These are phyloP conservation scores for Aspergillus kassunensis DNA, from an alignment of 495 filamentous ascomycete species.

Conservation along the genomic window DNA sequence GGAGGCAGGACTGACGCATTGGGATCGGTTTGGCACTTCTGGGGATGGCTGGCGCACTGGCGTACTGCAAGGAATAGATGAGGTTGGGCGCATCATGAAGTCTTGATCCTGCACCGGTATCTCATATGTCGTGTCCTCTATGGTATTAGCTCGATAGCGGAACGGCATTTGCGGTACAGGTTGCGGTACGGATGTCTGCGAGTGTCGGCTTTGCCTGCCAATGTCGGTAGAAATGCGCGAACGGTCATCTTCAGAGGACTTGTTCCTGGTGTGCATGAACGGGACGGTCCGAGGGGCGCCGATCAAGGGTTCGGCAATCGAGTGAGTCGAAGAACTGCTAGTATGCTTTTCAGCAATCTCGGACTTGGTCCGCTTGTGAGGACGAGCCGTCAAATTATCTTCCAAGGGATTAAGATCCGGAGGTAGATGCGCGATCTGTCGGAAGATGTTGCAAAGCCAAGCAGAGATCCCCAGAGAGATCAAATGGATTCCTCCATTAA, in stretches of 20 bases:
- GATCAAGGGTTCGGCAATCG: slow-evolving; percentile 53
- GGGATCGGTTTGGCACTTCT: slow-evolving; percentile 24
- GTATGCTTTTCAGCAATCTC: slow-evolving; percentile 55
- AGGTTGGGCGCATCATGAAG: slow-evolving; percentile 21
- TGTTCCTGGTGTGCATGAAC: slow-evolving; percentile 68
- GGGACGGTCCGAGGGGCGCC: slow-evolving; percentile 59
- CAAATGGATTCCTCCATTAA: slow-evolving; percentile 62
- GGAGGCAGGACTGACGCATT: slow-evolving; percentile 42
- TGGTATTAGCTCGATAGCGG: slow-evolving; percentile 19
- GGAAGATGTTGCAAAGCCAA: slow-evolving; percentile 71
- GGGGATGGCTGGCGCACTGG: slow-evolving; percentile 31
- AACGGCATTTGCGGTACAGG: slow-evolving; percentile 34
- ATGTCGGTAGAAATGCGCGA: slow-evolving; percentile 2
- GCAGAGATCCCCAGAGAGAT: slow-evolving; percentile 65
- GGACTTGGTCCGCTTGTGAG: slow-evolving; percentile 72
- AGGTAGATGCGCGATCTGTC: slow-evolving; percentile 71
- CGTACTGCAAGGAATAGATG: slow-evolving; percentile 20
- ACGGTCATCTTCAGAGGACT: slow-evolving; percentile 47
- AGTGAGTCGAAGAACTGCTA: slow-evolving; percentile 48
- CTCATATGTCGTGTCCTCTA: slow-evolving; percentile 26
- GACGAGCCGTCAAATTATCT: slow-evolving; percentile 74
- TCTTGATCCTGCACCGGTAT: slow-evolving; percentile 24
- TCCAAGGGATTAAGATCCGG: slow-evolving; percentile 93
- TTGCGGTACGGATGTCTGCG: slow-evolving; percentile 27
- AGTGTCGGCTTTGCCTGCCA: slow-evolving; percentile 4